Evolutionary conservation across 768 basidiomycete species (phyloP).

Genomic region (Piloderma croceum): DNA sequence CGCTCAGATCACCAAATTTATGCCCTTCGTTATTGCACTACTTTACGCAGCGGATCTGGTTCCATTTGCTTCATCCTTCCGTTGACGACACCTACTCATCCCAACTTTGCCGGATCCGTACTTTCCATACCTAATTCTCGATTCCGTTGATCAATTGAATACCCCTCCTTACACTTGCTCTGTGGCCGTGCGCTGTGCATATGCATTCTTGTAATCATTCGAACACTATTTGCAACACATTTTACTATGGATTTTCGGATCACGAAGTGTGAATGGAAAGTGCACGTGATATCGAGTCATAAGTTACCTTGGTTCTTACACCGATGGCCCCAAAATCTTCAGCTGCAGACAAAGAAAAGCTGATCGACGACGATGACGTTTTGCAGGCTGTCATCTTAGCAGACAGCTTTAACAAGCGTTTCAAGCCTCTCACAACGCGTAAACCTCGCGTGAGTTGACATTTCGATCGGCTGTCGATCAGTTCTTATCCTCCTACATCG

Average conservation of each 20-base stretch:
- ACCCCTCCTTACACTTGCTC: constrained; percentile 52
- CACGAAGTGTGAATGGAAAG: neutral
- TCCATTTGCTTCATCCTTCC: constrained; percentile 38
- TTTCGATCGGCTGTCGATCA: constrained; percentile 2
- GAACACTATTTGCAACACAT: too few species aligned
- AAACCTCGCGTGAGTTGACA: constrained; percentile 70
- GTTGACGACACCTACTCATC: constrained; percentile 52
- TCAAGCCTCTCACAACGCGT: constrained; percentile 81
- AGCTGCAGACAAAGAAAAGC: constrained; percentile 55
- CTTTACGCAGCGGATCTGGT: constrained; percentile 57
- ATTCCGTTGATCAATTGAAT: constrained; percentile 57
- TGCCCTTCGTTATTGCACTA: constrained; percentile 31
- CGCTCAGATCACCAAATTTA: constrained; percentile 28
- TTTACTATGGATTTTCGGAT: constrained; percentile 8
- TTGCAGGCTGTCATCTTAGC: constrained; percentile 94
- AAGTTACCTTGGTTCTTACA: too few species aligned
- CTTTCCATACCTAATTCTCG: constrained; percentile 62
- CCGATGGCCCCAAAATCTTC: constrained; percentile 64
- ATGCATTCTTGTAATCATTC: constrained; percentile 57
- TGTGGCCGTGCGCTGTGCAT: constrained; percentile 54
- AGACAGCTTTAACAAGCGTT: constrained; percentile 93
- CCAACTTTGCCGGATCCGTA: constrained; percentile 57
- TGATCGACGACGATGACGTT: constrained; percentile 74
- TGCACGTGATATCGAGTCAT: too few species aligned
- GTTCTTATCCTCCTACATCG: neutral